Evolutionary conservation across 139 green algal genomes (phyloP).

Genomic region (Diplosphaera chodatii): DNA sequence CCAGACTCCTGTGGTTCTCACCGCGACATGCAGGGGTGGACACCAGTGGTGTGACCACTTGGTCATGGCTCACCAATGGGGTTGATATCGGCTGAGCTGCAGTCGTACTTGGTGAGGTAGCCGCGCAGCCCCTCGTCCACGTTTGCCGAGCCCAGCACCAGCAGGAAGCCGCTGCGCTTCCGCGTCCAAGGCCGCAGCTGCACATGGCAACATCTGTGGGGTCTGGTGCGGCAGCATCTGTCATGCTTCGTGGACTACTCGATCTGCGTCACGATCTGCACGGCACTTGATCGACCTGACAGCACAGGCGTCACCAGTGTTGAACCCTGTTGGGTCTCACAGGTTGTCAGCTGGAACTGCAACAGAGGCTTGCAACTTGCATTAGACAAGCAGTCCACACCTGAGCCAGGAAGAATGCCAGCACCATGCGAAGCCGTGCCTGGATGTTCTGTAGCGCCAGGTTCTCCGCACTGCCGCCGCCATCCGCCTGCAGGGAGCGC

Average conservation of each 20-base stretch:
- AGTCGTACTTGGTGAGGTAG: conserved; percentile 94
- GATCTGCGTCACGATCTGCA: no score
- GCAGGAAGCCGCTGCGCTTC: conserved; percentile 66
- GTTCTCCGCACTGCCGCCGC: conserved; percentile 82
- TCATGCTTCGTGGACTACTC: no score
- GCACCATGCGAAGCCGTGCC: conserved; percentile 92
- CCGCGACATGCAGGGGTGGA: no score
- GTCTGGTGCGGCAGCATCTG: no score
- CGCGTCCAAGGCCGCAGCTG: conserved; percentile 64
- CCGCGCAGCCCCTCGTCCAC: conserved; percentile 91
- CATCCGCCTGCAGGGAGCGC: conserved; percentile 41
- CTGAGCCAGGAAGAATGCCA: conserved; percentile 89
- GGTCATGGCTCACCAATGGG: conserved; percentile 68
- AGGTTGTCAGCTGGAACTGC: no score
- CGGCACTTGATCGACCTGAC: no score
- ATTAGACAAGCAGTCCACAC: neutral
- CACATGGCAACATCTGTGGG: no score
- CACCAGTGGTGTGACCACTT: no score
- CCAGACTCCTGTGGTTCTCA: no score
- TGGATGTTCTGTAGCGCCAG: conserved; percentile 93
- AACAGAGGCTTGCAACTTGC: no score
- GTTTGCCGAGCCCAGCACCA: conserved; percentile 93
- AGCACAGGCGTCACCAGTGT: no score
- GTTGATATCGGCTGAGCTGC: conserved; percentile 91
- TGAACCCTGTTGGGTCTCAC: no score